Conservation (phyloP, 768 basidiomycete genomes). For the Mycena galopus region DNA sequence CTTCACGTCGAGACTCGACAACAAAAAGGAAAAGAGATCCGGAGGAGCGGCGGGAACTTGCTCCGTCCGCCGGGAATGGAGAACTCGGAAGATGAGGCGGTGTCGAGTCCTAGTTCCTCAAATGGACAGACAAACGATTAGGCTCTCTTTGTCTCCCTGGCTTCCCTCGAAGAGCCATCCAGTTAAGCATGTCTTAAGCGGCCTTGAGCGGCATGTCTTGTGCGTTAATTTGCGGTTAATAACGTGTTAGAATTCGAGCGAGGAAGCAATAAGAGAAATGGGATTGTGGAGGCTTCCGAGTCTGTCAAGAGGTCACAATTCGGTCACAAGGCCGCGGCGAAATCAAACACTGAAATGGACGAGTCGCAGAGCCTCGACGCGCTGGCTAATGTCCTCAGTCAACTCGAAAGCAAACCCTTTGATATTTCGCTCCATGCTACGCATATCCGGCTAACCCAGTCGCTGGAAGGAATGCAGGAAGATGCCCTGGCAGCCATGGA, state of each 20-base stretch:
- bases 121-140: no score
- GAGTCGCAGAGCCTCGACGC: conserved; percentile 74
- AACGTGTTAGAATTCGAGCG: no score
- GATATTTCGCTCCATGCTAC: conserved; percentile 74
- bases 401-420: conserved; percentile 70
- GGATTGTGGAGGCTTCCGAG: no score
- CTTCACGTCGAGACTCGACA: conserved; percentile 24
- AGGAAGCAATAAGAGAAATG: no score
- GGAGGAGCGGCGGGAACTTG: conserved; percentile 20
- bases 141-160: not conserved
- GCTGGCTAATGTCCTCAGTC: conserved; percentile 68
- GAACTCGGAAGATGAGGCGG: conserved; percentile 16
- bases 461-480: conserved; percentile 67
- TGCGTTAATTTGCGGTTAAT: no score
- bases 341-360: conserved; percentile 60
- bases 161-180: no score
- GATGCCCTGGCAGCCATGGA: conserved; percentile 74
- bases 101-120: not conserved
- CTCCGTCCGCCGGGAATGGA: conserved; percentile 34
- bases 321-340: not conserved
- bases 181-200: no score
- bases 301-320: no score
- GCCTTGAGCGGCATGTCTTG: no score
- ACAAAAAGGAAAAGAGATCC: conserved; percentile 37
- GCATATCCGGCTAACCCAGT: conserved; percentile 73